Base-by-base conservation (phyloP, 1,284 basidiomycete genomes). In the Filobasidium uniguttulatum region DNA sequence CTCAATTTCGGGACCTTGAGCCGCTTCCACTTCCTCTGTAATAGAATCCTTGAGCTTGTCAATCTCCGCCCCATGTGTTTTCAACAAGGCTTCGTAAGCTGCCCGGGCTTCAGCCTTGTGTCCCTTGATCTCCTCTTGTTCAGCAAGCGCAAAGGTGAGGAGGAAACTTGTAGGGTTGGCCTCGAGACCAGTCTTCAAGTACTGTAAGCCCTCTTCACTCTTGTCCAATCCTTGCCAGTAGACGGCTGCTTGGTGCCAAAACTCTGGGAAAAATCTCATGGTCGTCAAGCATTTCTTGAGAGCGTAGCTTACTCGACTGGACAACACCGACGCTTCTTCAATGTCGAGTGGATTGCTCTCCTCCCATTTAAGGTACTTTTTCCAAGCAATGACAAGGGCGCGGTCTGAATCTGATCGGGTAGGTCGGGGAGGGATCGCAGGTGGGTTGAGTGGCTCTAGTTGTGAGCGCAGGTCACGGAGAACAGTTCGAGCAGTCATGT, bases 211-310 rank as follows among this genome's bases (percentile, higher is more conserved):
- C 58, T 97, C 89, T 9, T 94, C 89, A 5, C 74, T 70, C 63
- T 83, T 84, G 46, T 82, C 82, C n/a, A 80, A 71, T 38, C 75
- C 77, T 49, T 76, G 72, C 37, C 81, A 81, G 79, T 86, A 93
- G 17, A 74, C 78, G 58, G 85, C 87, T 1, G 88, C 85, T 77
- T 93, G 85, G 66, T 86, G 91, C 91, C 90, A 96, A 44, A 97
- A 81, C 66, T 98, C 94, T 5, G 86, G 81, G 66, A 84, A 97
- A 70, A 88, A 98, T 37, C 91, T 77, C 85, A 97, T 87, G 54
- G 65, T 83, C 75, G 59, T 88, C 81, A 56, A 86, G 73, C 70
- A 67, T 57, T 93, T 90, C 55, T 82, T 77, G 67, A 94, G 89
- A 2, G 89, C 86, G 43, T 81, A 80, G 56, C 82, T 78, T 6